These are phyloP conservation scores for Chrysanthemum seticuspe DNA, from an alignment of 129 eudicot genomes.

Conservation along the genomic window DNA sequence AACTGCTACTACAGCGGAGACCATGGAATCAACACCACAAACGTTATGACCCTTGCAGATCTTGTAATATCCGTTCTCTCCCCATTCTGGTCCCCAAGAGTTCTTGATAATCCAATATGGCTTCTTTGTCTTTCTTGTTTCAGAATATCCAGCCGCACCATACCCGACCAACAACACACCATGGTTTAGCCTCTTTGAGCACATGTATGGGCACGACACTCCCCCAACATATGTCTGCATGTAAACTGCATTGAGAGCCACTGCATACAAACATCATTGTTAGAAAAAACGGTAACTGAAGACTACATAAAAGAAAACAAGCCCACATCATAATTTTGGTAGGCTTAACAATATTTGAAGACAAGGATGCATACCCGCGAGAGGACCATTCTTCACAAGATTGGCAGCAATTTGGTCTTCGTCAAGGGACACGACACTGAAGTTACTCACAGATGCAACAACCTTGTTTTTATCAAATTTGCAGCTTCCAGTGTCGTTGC, in stretches of 20 bases:
- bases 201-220: slow-evolving; percentile 76
- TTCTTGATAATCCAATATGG: slow-evolving; percentile 90
- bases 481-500: slow-evolving; percentile 62
- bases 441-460: slow-evolving; percentile 71
- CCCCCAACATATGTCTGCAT: slow-evolving; percentile 84
- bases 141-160: slow-evolving; percentile 65
- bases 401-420: slow-evolving; percentile 89
- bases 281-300: too few species aligned
- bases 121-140: slow-evolving; percentile 63
- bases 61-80: slow-evolving; percentile 75
- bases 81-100: slow-evolving; percentile 86
- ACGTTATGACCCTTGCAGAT: slow-evolving; percentile 73
- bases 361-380: slow-evolving; percentile 49
- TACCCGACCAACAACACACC: slow-evolving; percentile 81
- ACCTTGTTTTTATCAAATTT: slow-evolving; percentile 68
- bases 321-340: neutral
- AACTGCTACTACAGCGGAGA: slow-evolving; percentile 73
- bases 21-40: slow-evolving; percentile 86
- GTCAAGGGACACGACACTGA: slow-evolving; percentile 67
- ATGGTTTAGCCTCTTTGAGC: slow-evolving; percentile 67
- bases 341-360: too few species aligned
- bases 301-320: slow-evolving; percentile 19
- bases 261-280: slow-evolving; percentile 14
- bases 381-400: slow-evolving; percentile 87
- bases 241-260: slow-evolving; percentile 75